Base-by-base conservation (phyloP, 305 asterid species). In the Fraxinus baroniana region DNA sequence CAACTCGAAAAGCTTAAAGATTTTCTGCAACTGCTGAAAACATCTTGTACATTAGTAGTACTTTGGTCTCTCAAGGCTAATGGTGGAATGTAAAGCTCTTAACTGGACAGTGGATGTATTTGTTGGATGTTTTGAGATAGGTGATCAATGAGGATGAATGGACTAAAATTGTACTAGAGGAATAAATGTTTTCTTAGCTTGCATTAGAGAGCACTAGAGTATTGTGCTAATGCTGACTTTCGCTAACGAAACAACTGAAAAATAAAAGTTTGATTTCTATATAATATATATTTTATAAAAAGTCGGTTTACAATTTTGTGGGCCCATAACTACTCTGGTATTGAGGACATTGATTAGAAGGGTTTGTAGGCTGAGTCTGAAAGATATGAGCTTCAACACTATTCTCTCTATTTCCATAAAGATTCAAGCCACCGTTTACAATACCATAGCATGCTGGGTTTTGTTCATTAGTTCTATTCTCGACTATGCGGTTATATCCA, bases 301-400 rank as follows among this genome's bases (percentile, higher is more conserved):
- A 33, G 39, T 80, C 32, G 46, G 78, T 84, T 83, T 64, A 84
- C 86, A 85, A 74, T 81, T 22, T 90, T 80, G 93, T 4, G 95
- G 98, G 37, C 94, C 98, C 90, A 88, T 85, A 39, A 90, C 91
- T 88, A 92, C 87, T 84, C 95, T 91, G 87, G 90, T 84, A 90
- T 88, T 88, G 93, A 22, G 88, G 94, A 80, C 90, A 88, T 82
- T 89, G 94, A 83, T 90, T 88, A 86, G 93, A 88, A 80, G 96
- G 88, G 87, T 86, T 89, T 77, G 90, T 83, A 28, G 91, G 89
- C 24, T 87, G 90, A 84, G 88, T 87, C 92, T 92, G 93, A 83
- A 87, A 89, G 87, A 89, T 87, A 82, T 80, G 88, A 12, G 89
- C 93, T 81, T 89, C 90, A 26, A 82, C 90, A 44, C 84, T 87